These are phyloP conservation scores for Annona cherimola DNA, from an alignment of 164 flowering plant species.

Conservation along the genomic window DNA sequence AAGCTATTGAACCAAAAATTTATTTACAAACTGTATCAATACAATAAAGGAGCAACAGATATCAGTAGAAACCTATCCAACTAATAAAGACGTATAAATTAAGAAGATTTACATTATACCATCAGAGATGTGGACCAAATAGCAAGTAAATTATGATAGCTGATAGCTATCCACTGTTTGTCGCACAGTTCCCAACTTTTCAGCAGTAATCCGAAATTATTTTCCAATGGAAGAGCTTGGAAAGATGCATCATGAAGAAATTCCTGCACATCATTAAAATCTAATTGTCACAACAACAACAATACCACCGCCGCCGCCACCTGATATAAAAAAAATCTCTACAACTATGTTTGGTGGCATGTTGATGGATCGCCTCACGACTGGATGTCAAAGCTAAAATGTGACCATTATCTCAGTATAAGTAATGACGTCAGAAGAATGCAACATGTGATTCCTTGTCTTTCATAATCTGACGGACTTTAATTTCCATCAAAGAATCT, in stretches of 20 bases:
- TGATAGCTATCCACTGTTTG: neutral
- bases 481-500: neutral
- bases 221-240: slow-evolving; percentile 11
- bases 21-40: slow-evolving; percentile 10
- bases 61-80: slow-evolving; percentile 15
- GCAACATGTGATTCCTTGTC: neutral
- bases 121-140: slow-evolving; percentile 16
- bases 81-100: slow-evolving; percentile 12
- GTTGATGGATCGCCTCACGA: neutral
- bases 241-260: slow-evolving; percentile 6
- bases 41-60: slow-evolving; percentile 6
- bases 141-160: neutral
- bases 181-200: neutral
- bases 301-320: neutral
- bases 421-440: neutral
- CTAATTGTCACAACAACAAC: neutral
- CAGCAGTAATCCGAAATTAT: slow-evolving; percentile 13
- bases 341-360: neutral
- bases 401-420: neutral
- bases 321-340: neutral
- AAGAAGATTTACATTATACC: slow-evolving; percentile 16
- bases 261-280: slow-evolving; percentile 6
- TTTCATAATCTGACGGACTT: neutral
- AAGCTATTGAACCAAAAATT: slow-evolving; percentile 10
- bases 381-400: neutral